Percentiles rank a stretch among this genome's conserved stretches.
Conservation (phyloP, 140 eudicot genomes). For the Erigeron philadelphicus region DNA sequence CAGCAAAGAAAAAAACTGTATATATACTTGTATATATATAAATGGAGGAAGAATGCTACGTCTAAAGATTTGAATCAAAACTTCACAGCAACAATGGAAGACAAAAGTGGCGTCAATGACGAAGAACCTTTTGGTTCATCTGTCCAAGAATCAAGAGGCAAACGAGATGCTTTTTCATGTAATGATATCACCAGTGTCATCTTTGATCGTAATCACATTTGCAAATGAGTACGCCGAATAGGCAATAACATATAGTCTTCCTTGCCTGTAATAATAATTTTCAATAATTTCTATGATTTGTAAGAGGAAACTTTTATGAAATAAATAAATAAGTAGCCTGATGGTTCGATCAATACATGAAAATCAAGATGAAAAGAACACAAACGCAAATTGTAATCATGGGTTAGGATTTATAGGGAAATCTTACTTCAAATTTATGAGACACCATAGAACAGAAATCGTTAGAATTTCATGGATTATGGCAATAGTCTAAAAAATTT, state of each 20-base stretch:
- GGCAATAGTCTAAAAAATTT: neutral
- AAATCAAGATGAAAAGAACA: neutral
- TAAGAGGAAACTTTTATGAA: neutral
- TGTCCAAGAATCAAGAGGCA: conserved; percentile 15
- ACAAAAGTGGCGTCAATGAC: neutral
- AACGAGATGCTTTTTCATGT: conserved; percentile 1
- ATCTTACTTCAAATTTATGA: neutral
- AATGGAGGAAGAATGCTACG: neutral
- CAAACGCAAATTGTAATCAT: too few relatives aligned
- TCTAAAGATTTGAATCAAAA: conserved; percentile 13
- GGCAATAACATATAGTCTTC: neutral
- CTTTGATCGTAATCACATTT: conserved; percentile 6
- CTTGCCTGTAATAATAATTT: conserved; percentile 19
- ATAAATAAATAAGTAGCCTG: neutral
- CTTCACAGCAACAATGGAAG: conserved; percentile 5
- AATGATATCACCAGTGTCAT: neutral
- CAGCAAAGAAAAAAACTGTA: neutral
- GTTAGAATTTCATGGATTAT: neutral
- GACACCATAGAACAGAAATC: neutral
- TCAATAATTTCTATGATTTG: neutral
- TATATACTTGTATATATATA: neutral
- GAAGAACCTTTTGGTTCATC: conserved; percentile 1
- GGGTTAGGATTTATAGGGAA: neutral
- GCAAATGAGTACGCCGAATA: conserved; percentile 17
- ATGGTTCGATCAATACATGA: neutral